These are phyloP conservation scores for Venturia asperata DNA, from an alignment of 2,329 filamentous ascomycete genomes.

Conservation along the genomic window DNA sequence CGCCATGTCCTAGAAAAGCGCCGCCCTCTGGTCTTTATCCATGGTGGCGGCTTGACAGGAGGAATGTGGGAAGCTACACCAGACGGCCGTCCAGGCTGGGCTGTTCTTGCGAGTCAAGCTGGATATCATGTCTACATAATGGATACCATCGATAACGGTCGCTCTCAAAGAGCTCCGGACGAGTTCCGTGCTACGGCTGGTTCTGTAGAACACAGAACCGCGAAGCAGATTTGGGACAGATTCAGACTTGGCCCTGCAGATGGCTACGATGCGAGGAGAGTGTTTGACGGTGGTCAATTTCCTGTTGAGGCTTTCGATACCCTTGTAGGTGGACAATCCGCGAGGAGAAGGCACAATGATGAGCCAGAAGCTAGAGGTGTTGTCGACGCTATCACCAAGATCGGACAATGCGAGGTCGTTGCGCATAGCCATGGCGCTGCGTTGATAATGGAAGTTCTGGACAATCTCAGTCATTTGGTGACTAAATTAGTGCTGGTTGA, in stretches of 20 bases:
- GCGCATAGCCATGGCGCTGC: conserved; percentile 20
- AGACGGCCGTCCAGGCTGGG: conserved; percentile 19
- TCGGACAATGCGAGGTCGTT: conserved; percentile 18
- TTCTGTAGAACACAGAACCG: conserved; percentile 16
- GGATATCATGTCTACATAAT: conserved; percentile 16
- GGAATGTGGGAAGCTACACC: conserved; percentile 20
- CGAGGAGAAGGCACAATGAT: conserved; percentile 18
- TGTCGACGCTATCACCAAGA: conserved; percentile 17
- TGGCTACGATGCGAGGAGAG: conserved; percentile 8
- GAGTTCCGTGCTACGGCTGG: neutral
- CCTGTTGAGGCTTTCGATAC: conserved; percentile 19
- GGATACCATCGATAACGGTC: conserved; percentile 18
- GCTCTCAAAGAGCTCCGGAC: conserved; percentile 17
- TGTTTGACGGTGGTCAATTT: conserved; percentile 16
- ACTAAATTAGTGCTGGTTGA: conserved; percentile 7
- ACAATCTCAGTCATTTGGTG: neutral
- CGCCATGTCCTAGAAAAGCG: neutral
- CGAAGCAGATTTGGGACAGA: conserved; percentile 18
- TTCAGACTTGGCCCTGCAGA: conserved; percentile 18
- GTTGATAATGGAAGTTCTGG: conserved; percentile 12
- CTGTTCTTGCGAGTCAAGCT: conserved; percentile 1
- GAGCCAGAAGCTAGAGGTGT: conserved; percentile 18
- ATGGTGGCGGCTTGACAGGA: conserved; percentile 20
- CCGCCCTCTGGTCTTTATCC: conserved; percentile 19
- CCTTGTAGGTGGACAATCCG: conserved; percentile 15